Base-by-base conservation (phyloP, 345 rosid genomes). In the Moricandia moricandioides region DNA sequence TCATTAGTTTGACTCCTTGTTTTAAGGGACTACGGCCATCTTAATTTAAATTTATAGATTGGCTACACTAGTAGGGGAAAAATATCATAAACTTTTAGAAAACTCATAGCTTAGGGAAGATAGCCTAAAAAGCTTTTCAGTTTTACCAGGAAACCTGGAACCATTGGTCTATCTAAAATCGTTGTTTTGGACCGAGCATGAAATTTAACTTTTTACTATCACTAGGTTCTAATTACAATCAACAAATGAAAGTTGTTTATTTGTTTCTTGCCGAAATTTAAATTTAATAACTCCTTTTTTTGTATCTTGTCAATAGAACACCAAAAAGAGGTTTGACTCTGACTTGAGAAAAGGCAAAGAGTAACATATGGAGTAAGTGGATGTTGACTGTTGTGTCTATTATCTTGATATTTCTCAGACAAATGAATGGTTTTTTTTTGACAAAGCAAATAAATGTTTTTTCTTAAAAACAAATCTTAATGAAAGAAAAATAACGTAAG, bases 271-370 rank as follows among this genome's bases (percentile, higher is more conserved):
- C 9, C 9, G 49, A 49, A 60, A 4, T 21, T 43, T 37, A 7
- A 8, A 4, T 26, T 34, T 39, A 16, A 30, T 61, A 69, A 18
- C 37, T 69, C 27, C 33, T n/a, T 49, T 54, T 21, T 30, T 49
- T 63, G 70, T 55, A 54, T 62, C 69, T 29, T 62, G 65, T 69
- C 18, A 47, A 55, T 31, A 56, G 3, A 63, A 12, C 17, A 55
- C 70, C 71, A 27, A 68, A 62, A 35, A 75, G 7, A 47, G 30
- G 71, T 13, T 64, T 77, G 75, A 57, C 71, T 65, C 80, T 70
- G 76, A 77, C 71, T 45, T 31, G 76, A 70, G 70, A 31, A 76
- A 76, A 63, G 75, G 66, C 80, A 70, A 63, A 77, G 76, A 64
- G 71, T 65, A 77, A 77, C 80, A 56, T 64, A 70, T 56, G 57